Base-by-base conservation (phyloP, 2,329 filamentous ascomycete genomes). In the Fusarium verticillioides region DNA sequence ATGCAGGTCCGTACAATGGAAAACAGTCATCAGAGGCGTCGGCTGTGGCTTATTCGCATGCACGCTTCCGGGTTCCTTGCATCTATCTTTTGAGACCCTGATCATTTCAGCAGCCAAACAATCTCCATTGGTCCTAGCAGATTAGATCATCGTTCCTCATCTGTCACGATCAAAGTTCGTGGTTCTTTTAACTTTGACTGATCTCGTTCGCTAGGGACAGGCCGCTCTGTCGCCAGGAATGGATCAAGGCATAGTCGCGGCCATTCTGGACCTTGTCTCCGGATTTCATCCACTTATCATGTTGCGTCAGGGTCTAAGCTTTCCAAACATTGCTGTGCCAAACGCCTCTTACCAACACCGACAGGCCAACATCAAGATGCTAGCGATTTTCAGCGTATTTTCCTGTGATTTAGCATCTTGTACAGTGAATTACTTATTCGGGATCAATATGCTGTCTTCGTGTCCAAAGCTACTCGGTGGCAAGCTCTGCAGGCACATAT, bases 31-130 rank as follows among this genome's bases (percentile, higher is more conserved):
- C 37, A 50, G 62, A 63, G 71, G 71, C 71, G 71, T 62, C 68
- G 67, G 72, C 49, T 65, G 72, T 74, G 72, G 71, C 72, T 74
- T 72, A 47, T 54, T 43, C 40, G 43, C 49, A 66, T 74, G 72
- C 71, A 69, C 67, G 70, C 52, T 73, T 72, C 62, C 59, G 67
- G 70, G 67, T 74, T 56, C 71, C 60, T 69, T 66, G 47, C 53
- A 59, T 70, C 69, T 46, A 44, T 63, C 47, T n/a, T 19, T 19
- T 56, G 58, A 57, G 52, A 47, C 57, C 59, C 52, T 47, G 56
- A 57, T 68, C 50, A 34, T 34, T 46, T 46, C 49, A 54, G 26
- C 43, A 65, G 58, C 46, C 49, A 50, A 57, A 66, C 32, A 32
- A 44, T 70, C 36, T 21, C 21, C 13, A 66, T 42, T 62, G 56